phyloP scores from a whole-genome alignment of 768 basidiomycete genomes.

The Hirschioporus abietinus region DNA sequence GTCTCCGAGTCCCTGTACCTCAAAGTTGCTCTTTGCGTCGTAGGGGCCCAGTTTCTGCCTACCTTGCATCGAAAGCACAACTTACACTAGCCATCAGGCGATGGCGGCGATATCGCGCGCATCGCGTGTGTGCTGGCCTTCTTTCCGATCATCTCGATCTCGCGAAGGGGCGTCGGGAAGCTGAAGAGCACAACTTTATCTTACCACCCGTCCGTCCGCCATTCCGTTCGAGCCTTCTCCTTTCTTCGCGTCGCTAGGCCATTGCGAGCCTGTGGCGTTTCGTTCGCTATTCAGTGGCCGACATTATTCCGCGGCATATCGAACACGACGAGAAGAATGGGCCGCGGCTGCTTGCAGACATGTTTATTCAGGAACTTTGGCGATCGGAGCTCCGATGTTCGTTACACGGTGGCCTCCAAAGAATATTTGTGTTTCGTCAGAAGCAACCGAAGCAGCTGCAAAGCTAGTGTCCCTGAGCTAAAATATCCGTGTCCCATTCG shows the following conservation, averaged over 20 bases:
- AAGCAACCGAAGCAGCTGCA: background rate
- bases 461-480: no score
- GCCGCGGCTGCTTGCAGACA: background rate
- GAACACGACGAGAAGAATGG: background rate
- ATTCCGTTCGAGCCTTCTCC: background rate
- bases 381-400: background rate
- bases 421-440: background rate
- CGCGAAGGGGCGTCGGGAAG: background rate
- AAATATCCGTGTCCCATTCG: no score
- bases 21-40: background rate
- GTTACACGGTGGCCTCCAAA: background rate
- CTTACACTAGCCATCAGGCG: background rate
- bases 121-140: background rate
- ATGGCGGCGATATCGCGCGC: background rate
- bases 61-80: background rate
- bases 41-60: background rate
- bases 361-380: background rate
- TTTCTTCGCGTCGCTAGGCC: background rate
- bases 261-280: background rate
- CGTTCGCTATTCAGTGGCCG: background rate
- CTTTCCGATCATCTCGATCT: background rate
- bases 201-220: background rate
- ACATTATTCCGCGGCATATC: background rate
- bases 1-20: background rate
- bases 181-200: background rate